Evolutionary conservation across 2,329 filamentous ascomycete genomes (phyloP).

Genomic region (Massarina eburnea): DNA sequence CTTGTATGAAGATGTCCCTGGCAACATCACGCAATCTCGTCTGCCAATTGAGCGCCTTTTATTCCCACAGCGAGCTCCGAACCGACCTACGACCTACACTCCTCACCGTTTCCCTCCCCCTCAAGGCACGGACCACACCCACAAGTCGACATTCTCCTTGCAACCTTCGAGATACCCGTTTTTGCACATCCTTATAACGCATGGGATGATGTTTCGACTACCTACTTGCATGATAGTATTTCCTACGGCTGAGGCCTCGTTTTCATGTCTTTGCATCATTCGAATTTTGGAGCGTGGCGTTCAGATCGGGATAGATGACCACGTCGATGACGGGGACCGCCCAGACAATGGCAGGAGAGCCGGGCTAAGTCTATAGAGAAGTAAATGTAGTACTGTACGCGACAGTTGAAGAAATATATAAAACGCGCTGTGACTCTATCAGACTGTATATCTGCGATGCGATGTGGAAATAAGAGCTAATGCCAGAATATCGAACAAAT

Average conservation of each 20-base stretch:
- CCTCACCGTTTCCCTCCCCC: not conserved
- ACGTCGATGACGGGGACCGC: not conserved
- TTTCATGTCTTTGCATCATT: not conserved
- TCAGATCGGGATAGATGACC: constrained; percentile 10
- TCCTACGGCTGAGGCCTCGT: not conserved
- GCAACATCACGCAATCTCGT: not conserved
- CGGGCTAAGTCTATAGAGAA: no score
- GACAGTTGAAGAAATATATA: not conserved
- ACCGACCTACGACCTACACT: not conserved
- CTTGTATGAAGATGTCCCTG: constrained; percentile 27
- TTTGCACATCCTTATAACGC: not conserved
- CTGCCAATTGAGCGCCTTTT: not conserved
- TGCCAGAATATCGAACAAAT: not conserved
- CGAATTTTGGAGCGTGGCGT: constrained; percentile 7
- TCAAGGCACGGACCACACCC: not conserved
- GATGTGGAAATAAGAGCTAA: not conserved
- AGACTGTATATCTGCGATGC: not conserved
- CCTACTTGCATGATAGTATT: not conserved
- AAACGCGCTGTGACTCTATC: not conserved
- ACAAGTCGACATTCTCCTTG: not conserved
- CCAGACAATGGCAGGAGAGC: not conserved
- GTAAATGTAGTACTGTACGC: not conserved
- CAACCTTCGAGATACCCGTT: not conserved
- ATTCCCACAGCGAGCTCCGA: not conserved
- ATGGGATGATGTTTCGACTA: not conserved